Conservation (phyloP, 306 rosid genomes). For the Cucurbita maxima region DNA sequence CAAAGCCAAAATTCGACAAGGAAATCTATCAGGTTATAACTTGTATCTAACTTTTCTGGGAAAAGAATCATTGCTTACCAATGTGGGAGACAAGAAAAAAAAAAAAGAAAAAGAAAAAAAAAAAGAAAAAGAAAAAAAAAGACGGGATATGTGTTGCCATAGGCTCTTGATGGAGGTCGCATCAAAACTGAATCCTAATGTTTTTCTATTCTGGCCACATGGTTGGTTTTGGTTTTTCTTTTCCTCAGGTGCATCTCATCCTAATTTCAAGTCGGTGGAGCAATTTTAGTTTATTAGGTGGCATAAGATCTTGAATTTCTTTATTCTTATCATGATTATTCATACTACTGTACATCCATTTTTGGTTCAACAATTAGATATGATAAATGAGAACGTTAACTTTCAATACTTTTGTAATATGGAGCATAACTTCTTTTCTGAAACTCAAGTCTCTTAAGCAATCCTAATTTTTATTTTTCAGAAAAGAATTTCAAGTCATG, state of each 20-base stretch:
- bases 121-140: not conserved
- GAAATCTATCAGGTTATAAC: conserved; percentile 48
- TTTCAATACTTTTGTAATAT: not conserved
- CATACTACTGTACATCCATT: not conserved
- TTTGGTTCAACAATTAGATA: not conserved
- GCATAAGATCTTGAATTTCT: not conserved
- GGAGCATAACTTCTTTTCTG: not conserved
- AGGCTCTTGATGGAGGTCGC: not conserved
- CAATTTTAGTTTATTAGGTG: not conserved
- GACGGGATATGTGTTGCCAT: not conserved
- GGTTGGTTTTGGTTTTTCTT: not conserved
- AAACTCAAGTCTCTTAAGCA: not conserved
- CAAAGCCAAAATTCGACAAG: conserved; percentile 71
- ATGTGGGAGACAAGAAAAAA: not conserved
- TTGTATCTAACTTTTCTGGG: conserved; percentile 6
- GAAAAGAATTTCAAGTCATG: conserved; percentile 47
- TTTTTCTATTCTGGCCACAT: not conserved
- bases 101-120: not conserved
- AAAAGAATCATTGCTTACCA: not conserved
- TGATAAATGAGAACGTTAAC: not conserved
- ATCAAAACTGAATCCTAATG: not conserved
- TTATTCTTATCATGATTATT: not conserved
- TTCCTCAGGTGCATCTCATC: not conserved
- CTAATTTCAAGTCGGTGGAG: not conserved
- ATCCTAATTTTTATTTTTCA: conserved; percentile 14